Percentiles rank a stretch among this genome's conserved stretches.
Conservation (phyloP, 2,329 filamentous ascomycete species). For the Tolypocladium sp. region DNA sequence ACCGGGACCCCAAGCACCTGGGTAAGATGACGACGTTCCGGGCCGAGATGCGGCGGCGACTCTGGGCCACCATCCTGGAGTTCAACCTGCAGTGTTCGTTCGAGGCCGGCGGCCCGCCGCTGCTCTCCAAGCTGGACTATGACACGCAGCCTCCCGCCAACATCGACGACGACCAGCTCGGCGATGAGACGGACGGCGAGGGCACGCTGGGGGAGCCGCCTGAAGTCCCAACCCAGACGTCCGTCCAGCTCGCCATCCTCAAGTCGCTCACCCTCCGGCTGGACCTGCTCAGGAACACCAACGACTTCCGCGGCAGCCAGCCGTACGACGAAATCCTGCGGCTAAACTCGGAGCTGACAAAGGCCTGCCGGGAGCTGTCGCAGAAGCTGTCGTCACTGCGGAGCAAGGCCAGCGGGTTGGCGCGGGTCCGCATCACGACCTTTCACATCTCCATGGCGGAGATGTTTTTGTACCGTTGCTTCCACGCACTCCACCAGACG, state of each 20-base stretch:
- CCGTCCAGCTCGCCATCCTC: constrained; percentile 36
- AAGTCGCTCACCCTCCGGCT: constrained; percentile 34
- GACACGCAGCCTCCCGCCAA: constrained; percentile 42
- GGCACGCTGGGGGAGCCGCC: constrained; percentile 3
- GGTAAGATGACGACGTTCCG: constrained; percentile 35
- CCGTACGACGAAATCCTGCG: constrained; percentile 39
- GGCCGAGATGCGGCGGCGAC: constrained; percentile 43
- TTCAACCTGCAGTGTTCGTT: constrained; percentile 41
- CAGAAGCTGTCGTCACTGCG: constrained; percentile 24
- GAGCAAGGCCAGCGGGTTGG: constrained; percentile 11
- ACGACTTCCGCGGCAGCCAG: constrained; percentile 31
- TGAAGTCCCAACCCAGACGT: constrained; percentile 31
- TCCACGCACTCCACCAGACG: constrained; percentile 45
- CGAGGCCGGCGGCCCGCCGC: constrained; percentile 39
- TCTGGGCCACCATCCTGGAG: constrained; percentile 49
- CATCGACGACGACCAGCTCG: constrained; percentile 41
- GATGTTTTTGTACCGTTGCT: constrained; percentile 34
- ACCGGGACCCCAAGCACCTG: constrained; percentile 44
- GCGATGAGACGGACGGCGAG: constrained; percentile 21
- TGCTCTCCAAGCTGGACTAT: constrained; percentile 36
- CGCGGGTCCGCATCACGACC: constrained; percentile 13
- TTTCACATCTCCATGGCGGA: constrained; percentile 35
- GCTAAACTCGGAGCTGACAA: constrained; percentile 34
- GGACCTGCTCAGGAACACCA: constrained; percentile 33
- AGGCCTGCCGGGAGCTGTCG: constrained; percentile 23